Base-by-base conservation (phyloP, 257 asterid species). In the Solanum rostratum region DNA sequence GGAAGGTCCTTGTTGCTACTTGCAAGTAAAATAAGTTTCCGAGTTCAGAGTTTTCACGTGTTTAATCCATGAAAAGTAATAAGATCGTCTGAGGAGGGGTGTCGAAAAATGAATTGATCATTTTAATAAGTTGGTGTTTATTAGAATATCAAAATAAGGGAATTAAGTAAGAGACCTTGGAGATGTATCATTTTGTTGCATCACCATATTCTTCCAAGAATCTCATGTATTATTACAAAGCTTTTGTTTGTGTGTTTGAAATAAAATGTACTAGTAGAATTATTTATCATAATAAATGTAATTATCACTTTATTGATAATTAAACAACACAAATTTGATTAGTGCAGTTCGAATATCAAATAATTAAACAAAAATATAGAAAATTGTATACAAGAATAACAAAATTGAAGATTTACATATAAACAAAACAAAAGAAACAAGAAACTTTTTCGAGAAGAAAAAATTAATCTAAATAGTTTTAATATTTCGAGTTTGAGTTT, bases 1-100 rank as follows among this genome's bases (percentile, higher is more conserved):
- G 98, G 83, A 95, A 85, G 85, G 97, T 93, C 20, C 86, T 95
- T 49, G 98, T 93, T 86, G 92, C 98, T 54, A 92, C 95, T 7
- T 89, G 93, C 90, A 95, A 92, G 86, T 94, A 91, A 84, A 3
- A n/a, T 10, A 15, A 81, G 0, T 39, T 29, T 81, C 1, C 0
- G 15, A 13, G 59, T 4, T 43, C 14, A 74, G 22, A 73, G 45
- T 45, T 73, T 22, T 22, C 15, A 22, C 39, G 1, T 45, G 81
- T 76, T 76, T 1, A 76, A 7, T 37, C 0, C 3, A 24, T 24
- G 13, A 74, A 45, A 22, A 46, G 19, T 46, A 74, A 45, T 73
- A 1, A 45, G 1, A 11, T 68, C 3, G 5, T 1, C 0, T 45
- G 8, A 73, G 2, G 0, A 73, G 22, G 81, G 0, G 1, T 14